A percentile compares a stretch with the other conserved stretches of the same genome.
Conservation (phyloP, 331 rosid species). For the Dryas integrifolia region DNA sequence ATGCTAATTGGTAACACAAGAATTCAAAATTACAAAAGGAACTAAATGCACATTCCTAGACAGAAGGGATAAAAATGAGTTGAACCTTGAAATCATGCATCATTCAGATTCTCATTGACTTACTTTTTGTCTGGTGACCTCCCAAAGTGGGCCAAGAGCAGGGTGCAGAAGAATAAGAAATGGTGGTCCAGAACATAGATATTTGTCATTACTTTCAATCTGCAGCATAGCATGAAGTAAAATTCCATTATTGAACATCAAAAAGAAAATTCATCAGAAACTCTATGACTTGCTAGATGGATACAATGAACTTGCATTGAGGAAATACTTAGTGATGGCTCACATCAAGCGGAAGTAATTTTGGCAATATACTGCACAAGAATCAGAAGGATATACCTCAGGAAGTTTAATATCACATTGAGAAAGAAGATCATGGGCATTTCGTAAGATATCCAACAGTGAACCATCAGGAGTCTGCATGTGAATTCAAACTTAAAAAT, state of each 20-base stretch:
- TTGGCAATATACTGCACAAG: constrained; percentile 18
- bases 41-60: background rate
- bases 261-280: constrained; percentile 16
- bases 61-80: background rate
- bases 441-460: constrained; percentile 79
- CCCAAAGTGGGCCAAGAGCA: constrained; percentile 99
- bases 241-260: constrained; percentile 20
- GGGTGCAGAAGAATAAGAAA: constrained; percentile 92
- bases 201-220: constrained; percentile 74
- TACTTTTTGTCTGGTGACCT: constrained; percentile 86
- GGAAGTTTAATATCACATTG: constrained; percentile 73
- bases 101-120: constrained; percentile 10
- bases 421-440: constrained; percentile 81
- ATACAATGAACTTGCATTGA: background rate
- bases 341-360: constrained; percentile 8
- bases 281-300: constrained; percentile 7
- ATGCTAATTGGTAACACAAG: constrained; percentile 1
- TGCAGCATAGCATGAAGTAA: constrained; percentile 39
- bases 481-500: constrained; percentile 21
- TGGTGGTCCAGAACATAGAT: constrained; percentile 79
- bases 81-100: constrained; percentile 12
- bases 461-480: constrained; percentile 95
- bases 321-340: constrained; percentile 24
- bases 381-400: constrained; percentile 46
- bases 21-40: background rate